Evolutionary conservation across 176 grass and related monocot genomes (phyloP), one percentile per base, ranked within the genome.

Genomic region (Carex scoparia): DNA sequence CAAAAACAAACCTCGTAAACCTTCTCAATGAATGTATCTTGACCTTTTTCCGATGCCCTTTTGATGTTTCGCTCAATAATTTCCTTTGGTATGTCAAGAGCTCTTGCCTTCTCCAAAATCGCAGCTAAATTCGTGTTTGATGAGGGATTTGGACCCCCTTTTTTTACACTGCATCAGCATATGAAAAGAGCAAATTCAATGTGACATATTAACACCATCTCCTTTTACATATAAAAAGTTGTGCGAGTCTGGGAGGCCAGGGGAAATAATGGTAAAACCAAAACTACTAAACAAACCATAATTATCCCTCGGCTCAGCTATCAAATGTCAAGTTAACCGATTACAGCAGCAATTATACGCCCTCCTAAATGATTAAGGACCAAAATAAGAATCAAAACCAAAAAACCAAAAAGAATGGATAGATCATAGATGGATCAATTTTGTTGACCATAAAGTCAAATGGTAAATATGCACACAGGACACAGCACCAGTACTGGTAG

Each of bases 11-110:
- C 91, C 89, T 98, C 95, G 78, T 95, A 98, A 86, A 98, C 82
- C 56, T 98, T 98, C 83, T 95, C 95, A 51, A 84, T 98, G 86
- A 86, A 98, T 60, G 93, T 94, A 82, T 95, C 95, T 84, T 98
- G 95, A 31, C 87, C 95, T 65, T 98, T 98, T 87, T 98, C 95
- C 76, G 95, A 98, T 65, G 93, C 95, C 65, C 65, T 93, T 90
- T 95, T 95, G n/a, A 98, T 98, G 85, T 98, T 98, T 54, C 95
- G 86, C 76, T 98, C 93, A n/a, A 98, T 57, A 53, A 95, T 86
- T 89, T 98, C 93, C 84, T 89, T 95, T 81, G 95, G 95, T 19
- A 98, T 82, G 67, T 95, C 95, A 82, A 95, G 93, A 38, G 92
- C 88, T 84, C 88, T 95, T 86, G 91, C 91, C 87, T 95, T 98